Conservation (phyloP, 2,329 filamentous ascomycete genomes). For the Pseudogymnoascus sp. region DNA sequence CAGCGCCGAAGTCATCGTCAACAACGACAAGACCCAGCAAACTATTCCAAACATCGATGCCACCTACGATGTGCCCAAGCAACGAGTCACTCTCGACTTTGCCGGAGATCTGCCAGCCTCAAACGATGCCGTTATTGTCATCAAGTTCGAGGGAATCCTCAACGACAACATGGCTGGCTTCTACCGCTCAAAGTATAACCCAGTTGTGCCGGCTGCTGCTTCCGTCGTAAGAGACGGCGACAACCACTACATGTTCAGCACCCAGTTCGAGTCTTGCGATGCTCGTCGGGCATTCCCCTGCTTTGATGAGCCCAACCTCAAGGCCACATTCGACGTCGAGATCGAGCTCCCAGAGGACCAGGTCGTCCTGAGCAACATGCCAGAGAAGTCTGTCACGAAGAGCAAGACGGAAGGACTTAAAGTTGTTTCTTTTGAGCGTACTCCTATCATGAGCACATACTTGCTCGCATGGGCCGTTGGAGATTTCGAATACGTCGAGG, state of each 20-base stretch:
- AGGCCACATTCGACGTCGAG: slow-evolving; percentile 90
- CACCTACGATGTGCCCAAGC: slow-evolving; percentile 73
- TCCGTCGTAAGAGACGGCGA: slow-evolving; percentile 70
- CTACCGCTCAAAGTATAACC: slow-evolving; percentile 91
- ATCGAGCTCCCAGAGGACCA: slow-evolving; percentile 86
- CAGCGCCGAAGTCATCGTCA: slow-evolving; percentile 53
- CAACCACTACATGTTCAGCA: slow-evolving; percentile 76
- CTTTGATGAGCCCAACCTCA: slow-evolving; percentile 96
- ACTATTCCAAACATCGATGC: slow-evolving; percentile 58
- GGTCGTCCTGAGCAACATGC: slow-evolving; percentile 92
- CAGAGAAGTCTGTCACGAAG: slow-evolving; percentile 62
- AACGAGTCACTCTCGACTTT: slow-evolving; percentile 76
- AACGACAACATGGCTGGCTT: slow-evolving; percentile 92
- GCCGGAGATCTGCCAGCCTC: slow-evolving; percentile 61
- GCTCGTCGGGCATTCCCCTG: slow-evolving; percentile 92
- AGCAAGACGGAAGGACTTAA: slow-evolving; percentile 57
- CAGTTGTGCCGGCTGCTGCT: slow-evolving; percentile 59
- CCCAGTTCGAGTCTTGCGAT: slow-evolving; percentile 95
- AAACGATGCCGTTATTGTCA: slow-evolving; percentile 57
- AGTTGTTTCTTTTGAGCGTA: slow-evolving; percentile 70
- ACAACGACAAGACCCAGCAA: slow-evolving; percentile 50
- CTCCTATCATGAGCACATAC: slow-evolving; percentile 87
- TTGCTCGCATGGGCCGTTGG: slow-evolving; percentile 90
- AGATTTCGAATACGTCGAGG: slow-evolving; percentile 95
- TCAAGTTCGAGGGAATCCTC: slow-evolving; percentile 73